Conservation (phyloP, 257 asterid genomes). For the Solanum chiquidenum region DNA sequence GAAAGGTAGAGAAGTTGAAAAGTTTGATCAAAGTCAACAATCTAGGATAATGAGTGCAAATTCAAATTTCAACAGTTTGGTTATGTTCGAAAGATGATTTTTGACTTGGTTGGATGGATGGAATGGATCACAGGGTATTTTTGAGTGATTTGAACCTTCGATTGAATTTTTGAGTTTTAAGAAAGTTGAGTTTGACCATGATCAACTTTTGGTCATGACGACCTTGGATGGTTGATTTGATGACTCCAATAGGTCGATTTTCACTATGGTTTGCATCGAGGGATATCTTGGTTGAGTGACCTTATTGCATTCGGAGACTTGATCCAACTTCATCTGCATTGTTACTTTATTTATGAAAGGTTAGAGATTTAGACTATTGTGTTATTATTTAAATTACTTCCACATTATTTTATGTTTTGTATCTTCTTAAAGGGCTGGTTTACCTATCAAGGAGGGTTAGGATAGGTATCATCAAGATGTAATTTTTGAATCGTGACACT, state of each 20-base stretch:
- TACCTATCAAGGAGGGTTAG: not conserved
- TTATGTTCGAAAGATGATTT: not conserved
- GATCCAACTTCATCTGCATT: no score
- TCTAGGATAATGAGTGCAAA: not conserved
- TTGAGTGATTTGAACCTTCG: not conserved
- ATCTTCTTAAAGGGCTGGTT: not conserved
- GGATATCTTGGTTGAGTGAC: not conserved
- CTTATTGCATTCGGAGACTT: not conserved
- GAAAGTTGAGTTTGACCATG: not conserved
- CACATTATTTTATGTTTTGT: not conserved
- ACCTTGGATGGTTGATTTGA: not conserved
- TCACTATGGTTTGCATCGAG: not conserved
- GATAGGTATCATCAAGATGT: not conserved
- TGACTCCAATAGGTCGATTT: not conserved
- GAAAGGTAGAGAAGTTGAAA: not conserved
- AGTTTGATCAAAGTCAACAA: not conserved
- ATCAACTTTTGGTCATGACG: not conserved
- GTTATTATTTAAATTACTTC: not conserved
- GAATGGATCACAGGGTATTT: not conserved
- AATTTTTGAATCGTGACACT: no score
- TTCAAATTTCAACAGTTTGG: not conserved
- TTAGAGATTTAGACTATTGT: not conserved
- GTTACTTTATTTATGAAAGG: not conserved
- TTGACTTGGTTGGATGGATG: not conserved
- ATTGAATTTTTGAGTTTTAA: not conserved